These are phyloP conservation scores for Myriangium duriaei DNA, from an alignment of 2,329 filamentous ascomycete genomes.

Conservation along the genomic window DNA sequence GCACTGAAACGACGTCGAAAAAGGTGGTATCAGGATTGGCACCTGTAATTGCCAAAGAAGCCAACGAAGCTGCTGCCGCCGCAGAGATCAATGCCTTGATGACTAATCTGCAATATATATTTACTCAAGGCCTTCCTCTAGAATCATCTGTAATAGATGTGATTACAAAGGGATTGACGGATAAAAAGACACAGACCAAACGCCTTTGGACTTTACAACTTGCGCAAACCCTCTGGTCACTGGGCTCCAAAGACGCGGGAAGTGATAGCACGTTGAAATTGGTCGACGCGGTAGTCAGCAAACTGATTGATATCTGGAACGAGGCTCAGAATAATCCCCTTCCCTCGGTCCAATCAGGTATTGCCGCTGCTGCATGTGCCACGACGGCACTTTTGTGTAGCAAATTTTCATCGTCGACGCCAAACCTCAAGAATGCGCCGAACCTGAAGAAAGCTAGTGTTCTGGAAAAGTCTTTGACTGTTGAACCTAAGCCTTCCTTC, in stretches of 20 bases:
- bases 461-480: slow-evolving; percentile 50
- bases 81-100: slow-evolving; percentile 63
- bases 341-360: slow-evolving; percentile 65
- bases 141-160: slow-evolving; percentile 56
- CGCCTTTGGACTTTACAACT: slow-evolving; percentile 69
- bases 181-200: slow-evolving; percentile 69
- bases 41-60: slow-evolving; percentile 64
- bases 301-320: slow-evolving; percentile 57
- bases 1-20: slow-evolving; percentile 48
- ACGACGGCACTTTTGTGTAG: slow-evolving; percentile 50
- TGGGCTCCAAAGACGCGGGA: slow-evolving; percentile 36
- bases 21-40: slow-evolving; percentile 57
- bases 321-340: slow-evolving; percentile 70
- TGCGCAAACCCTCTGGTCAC: slow-evolving; percentile 56
- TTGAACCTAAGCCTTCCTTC: slow-evolving; percentile 76
- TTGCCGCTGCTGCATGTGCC: slow-evolving; percentile 69
- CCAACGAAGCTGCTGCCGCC: slow-evolving; percentile 70
- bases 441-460: slow-evolving; percentile 52
- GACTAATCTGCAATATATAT: slow-evolving; percentile 48
- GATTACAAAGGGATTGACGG: slow-evolving; percentile 67
- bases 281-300: slow-evolving; percentile 38
- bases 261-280: slow-evolving; percentile 35
- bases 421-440: slow-evolving; percentile 41
- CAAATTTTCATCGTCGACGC: slow-evolving; percentile 39
- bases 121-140: slow-evolving; percentile 49